phyloP scores from a whole-genome alignment of 139 green algal species.

The Klebsormidium nitens region DNA sequence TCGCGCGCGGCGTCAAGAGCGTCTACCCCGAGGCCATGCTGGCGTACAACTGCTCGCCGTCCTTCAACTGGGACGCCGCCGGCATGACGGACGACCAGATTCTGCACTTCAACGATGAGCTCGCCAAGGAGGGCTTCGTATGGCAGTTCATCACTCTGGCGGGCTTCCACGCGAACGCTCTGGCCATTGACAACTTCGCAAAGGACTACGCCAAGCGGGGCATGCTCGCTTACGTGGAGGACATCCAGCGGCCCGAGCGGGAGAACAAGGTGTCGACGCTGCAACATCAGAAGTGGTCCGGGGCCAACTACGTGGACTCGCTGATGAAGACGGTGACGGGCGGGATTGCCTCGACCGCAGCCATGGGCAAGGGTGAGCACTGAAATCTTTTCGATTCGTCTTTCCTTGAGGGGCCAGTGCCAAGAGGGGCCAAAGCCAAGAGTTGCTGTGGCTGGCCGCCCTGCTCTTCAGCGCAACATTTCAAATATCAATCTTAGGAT shows the following conservation, averaged over 20 bases:
- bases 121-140: conserved; percentile 60
- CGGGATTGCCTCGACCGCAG: conserved; percentile 38
- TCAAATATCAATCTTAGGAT: too few species aligned
- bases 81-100: conserved; percentile 59
- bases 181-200: conserved; percentile 33
- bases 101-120: conserved; percentile 67
- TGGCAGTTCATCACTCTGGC: conserved; percentile 82
- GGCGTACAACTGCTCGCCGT: conserved; percentile 88
- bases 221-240: conserved; percentile 40
- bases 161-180: conserved; percentile 67
- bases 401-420: neutral
- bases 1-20: conserved; percentile 67
- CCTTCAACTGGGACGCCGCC: conserved; percentile 81
- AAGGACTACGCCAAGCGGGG: conserved; percentile 27
- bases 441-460: neutral
- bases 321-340: conserved; percentile 42
- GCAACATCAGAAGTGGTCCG: conserved; percentile 37
- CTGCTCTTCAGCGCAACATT: too few species aligned
- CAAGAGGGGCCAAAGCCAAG: neutral
- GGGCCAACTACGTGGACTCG: conserved; percentile 36
- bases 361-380: conserved; percentile 34
- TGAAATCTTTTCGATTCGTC: neutral
- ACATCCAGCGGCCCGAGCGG: conserved; percentile 37
- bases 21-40: conserved; percentile 81
- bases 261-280: conserved; percentile 26